Evolutionary conservation across 2,329 filamentous ascomycete species (phyloP), one percentile per base, ranked within the genome.

Genomic region (Pseudogymnoascus sp.): DNA sequence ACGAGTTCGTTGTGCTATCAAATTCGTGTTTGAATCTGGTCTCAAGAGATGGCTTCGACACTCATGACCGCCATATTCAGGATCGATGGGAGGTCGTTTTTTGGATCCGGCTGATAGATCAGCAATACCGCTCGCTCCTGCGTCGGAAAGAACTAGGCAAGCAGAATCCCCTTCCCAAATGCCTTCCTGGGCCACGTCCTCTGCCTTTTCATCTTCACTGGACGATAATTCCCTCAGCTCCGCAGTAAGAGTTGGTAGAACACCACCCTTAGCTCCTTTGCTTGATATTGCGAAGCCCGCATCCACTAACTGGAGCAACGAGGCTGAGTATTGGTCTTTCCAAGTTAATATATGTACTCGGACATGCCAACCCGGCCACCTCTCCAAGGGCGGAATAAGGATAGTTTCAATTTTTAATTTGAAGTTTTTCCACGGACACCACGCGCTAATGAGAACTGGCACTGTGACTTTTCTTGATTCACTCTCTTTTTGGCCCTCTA

Each of bases 301-400:
- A 62, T 74, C 71, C 0, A 69, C 67, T 9, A 66, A 60, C 19
- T 33, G 33, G 15, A 63, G 15, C 4, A 21, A 23, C 6, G 26
- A 26, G 31, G 19, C n/a, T 28, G 38, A n/a, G 7, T 47, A 21
- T 40, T 21, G 53, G 8, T 8, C 31, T 17, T n/a, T 42, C 66
- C 1, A 70, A 11, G 62, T 67, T 3, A 77, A 71, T 8, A 66
- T 69, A 64, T 77, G 76, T 11, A 74, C 68, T 4, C 75, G 72
- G 1, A 77, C 63, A 68, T 78, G 76, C 76, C 76, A 78, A 62
- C 77, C 75, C 19, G 73, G 73, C 65, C 69, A 73, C 13, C 68
- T 66, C 7, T 68, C 66, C 3, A 67, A 65, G 3, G 75, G 74
- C 4, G 76, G 74, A 9, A 77, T 69, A 11, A 78, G 68, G 11